Percentiles rank a stretch among this genome's conserved stretches.
phyloP scores from a whole-genome alignment of 768 basidiomycete species.

The Porpolomopsis calyptriformis region DNA sequence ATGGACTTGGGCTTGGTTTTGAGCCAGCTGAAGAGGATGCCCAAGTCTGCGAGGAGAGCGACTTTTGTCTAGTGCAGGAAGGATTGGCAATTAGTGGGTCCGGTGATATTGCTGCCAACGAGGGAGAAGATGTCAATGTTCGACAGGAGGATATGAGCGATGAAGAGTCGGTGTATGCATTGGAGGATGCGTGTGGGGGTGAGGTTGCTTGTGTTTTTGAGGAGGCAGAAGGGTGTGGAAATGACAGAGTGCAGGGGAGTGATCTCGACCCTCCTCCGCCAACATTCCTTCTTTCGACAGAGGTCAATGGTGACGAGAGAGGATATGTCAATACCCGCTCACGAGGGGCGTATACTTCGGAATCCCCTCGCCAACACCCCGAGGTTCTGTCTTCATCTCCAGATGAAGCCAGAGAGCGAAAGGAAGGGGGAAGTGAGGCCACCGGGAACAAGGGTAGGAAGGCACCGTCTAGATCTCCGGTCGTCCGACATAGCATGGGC shows the following conservation, averaged over 20 bases:
- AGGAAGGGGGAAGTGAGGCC: too few relatives aligned
- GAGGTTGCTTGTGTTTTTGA: not conserved
- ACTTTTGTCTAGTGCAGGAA: constrained; percentile 22
- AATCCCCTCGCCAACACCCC: too few relatives aligned
- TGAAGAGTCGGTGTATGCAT: not conserved
- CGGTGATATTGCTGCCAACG: constrained; percentile 9
- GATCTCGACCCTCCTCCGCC: too few relatives aligned
- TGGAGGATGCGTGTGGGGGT: not conserved
- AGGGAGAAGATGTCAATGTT: not conserved
- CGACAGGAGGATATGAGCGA: not conserved
- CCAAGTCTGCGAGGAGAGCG: constrained; percentile 18
- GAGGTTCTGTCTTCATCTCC: too few relatives aligned
- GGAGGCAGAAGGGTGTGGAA: not conserved
- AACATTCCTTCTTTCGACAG: too few relatives aligned
- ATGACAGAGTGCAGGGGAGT: not conserved
- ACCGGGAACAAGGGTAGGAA: constrained; percentile 6
- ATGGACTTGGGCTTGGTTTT: constrained; percentile 13
- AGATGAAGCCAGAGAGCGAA: too few relatives aligned
- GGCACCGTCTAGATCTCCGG: constrained; percentile 20
- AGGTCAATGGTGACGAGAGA: too few relatives aligned
- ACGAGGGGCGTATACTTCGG: too few relatives aligned
- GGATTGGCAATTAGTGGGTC: constrained; percentile 29
- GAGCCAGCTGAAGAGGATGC: constrained; percentile 6
- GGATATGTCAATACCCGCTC: too few relatives aligned
- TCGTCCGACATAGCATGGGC: constrained; percentile 16